Evolutionary conservation across 352 stramenopile species (phyloP), one percentile per base, ranked within the genome.

Genomic region (Nannochloropsis limnetica): DNA sequence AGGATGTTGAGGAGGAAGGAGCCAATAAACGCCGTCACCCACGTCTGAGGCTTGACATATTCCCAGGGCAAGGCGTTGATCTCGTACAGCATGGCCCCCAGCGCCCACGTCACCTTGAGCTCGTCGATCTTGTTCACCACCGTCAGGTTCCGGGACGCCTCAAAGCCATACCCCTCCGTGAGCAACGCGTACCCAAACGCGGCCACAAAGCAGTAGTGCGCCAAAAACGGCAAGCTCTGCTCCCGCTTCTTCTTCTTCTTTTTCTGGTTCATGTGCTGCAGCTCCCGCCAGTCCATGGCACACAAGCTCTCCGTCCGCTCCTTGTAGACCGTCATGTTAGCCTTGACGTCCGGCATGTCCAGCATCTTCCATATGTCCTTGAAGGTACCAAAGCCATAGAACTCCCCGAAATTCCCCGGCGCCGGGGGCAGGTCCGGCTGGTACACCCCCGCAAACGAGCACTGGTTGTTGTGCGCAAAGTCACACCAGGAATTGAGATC

Each of bases 51-150:
- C 14, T 69, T 32, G 68, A 82, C 68, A 67, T 90, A 92, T 43
- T 84, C 82, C 90, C 90, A 93, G 61, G 90, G 90, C 23, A 94
- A 84, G 23, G 89, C 90, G 84, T 93, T 93, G 54, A 92, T 92
- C 83, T 94, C 91, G 81, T 92, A 92, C 23, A 94, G 80, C 84
- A 92, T 93, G 31, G 88, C 85, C 49, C 91, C 91, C 6, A 94
- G 82, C 20, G 89, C 88, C 91, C 90, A 94, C 68, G 88, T 88
- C 11, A 83, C 81, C 80, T 85, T 83, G 80, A 85, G 49, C 23
- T 74, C 84, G 74, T 87, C 45, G 23, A 84, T 67, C 9, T 82
- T 27, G 25, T 86, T 68, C 14, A 86, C 45, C 11, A 86, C 81
- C 11, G 81, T 82, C 14, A 86, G 25, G 2, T 68, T 80, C 9